These are phyloP conservation scores for Corynespora cassiicola DNA, from an alignment of 2,329 filamentous ascomycete species.

Conservation along the genomic window DNA sequence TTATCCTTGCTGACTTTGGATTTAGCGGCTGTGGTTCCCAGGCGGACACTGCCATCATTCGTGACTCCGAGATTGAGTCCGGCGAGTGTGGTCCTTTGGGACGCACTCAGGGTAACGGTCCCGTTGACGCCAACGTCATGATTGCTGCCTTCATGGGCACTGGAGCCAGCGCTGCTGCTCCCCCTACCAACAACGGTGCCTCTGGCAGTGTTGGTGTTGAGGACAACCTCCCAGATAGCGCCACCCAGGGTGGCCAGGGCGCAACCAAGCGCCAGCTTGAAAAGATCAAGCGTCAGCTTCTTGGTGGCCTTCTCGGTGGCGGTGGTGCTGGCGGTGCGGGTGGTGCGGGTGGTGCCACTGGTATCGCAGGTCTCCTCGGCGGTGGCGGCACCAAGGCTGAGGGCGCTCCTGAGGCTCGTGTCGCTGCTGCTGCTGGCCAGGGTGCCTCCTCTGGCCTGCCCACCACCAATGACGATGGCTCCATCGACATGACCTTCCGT, in stretches of 20 bases:
- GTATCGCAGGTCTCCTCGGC: constrained; percentile 37
- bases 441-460: constrained; percentile 64
- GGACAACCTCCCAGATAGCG: constrained; percentile 32
- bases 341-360: constrained; percentile 31
- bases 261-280: no score
- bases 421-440: constrained; percentile 61
- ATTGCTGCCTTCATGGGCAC: constrained; percentile 65
- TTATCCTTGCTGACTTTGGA: constrained; percentile 15
- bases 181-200: constrained; percentile 38
- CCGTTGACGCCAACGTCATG: constrained; percentile 65
- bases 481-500: constrained; percentile 68
- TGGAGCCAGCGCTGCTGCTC: constrained; percentile 18
- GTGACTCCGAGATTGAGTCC: constrained; percentile 63
- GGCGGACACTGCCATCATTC: constrained; percentile 73
- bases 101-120: constrained; percentile 67
- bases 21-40: constrained; percentile 64
- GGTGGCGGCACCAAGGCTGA: constrained; percentile 55
- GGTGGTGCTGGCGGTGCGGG: constrained; percentile 24
- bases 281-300: constrained; percentile 43
- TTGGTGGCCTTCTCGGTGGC: constrained; percentile 34
- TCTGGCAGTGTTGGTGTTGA: constrained; percentile 38
- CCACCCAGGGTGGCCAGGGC: constrained; percentile 11
- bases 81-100: constrained; percentile 65
- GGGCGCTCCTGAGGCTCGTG: constrained; percentile 59
- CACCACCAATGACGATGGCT: constrained; percentile 66